These are phyloP conservation scores for Polyporus tsugae DNA, from an alignment of 1,284 basidiomycete species.

Conservation along the genomic window DNA sequence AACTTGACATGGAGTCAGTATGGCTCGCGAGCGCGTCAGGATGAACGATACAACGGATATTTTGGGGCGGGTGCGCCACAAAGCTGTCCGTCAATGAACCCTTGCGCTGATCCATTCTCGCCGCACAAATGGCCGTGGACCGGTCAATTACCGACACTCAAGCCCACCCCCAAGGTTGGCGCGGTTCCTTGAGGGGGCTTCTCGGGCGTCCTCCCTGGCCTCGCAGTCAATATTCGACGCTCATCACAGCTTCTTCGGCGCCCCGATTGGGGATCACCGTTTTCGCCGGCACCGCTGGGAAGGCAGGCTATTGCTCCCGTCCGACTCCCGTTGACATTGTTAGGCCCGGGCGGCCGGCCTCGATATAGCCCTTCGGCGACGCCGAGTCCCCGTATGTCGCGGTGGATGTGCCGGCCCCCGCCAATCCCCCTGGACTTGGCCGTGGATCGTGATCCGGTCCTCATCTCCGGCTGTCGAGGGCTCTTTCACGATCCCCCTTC, in stretches of 20 bases:
- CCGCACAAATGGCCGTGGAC: background rate
- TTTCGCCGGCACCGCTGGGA: slow-evolving; percentile 8
- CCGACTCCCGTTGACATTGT: background rate
- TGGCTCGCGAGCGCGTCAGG: slow-evolving; percentile 7
- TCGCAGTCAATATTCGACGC: background rate
- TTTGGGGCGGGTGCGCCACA: slow-evolving; percentile 16
- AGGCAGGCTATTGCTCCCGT: background rate
- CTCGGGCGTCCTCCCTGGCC: background rate
- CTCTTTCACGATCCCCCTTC: background rate
- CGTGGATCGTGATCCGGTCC: background rate
- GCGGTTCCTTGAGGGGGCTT: slow-evolving; percentile 6
- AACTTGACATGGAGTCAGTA: no score
- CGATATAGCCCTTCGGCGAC: background rate
- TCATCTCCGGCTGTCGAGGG: slow-evolving; percentile 1
- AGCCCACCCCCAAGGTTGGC: background rate
- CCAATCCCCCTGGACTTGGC: background rate
- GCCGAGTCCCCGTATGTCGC: slow-evolving; percentile 4
- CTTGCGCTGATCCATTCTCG: slow-evolving; percentile 18
- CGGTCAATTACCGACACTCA: background rate
- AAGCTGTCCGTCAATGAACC: slow-evolving; percentile 14
- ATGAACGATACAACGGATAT: slow-evolving; percentile 7
- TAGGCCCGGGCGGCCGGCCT: background rate
- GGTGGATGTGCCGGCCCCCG: background rate
- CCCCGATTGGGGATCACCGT: slow-evolving; percentile 16
- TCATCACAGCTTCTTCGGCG: slow-evolving; percentile 12